Evolutionary conservation across 2,329 filamentous ascomycete genomes (phyloP).

Genomic region (Colletotrichum scovillei): DNA sequence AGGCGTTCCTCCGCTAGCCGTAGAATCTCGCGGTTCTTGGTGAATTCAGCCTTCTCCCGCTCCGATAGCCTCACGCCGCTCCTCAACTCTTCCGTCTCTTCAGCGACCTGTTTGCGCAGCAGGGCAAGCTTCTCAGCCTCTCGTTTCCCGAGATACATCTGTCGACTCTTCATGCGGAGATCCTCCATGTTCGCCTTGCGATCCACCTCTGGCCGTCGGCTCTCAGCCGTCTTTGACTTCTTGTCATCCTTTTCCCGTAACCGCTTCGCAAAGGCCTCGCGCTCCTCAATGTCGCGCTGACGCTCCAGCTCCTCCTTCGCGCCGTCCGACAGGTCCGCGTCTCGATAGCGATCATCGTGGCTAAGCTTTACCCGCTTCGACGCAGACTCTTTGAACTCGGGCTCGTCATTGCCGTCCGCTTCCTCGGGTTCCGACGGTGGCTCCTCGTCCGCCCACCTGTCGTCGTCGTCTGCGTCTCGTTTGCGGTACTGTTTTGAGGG

Average conservation of each 20-base stretch:
- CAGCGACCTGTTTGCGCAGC: conserved; percentile 88
- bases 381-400: conserved; percentile 75
- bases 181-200: conserved; percentile 81
- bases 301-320: conserved; percentile 67
- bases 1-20: conserved; percentile 86
- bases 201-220: conserved; percentile 67
- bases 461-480: conserved; percentile 62
- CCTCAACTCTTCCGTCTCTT: conserved; percentile 84
- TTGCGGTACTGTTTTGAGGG: conserved; percentile 56
- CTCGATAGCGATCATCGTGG: conserved; percentile 59
- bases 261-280: conserved; percentile 83
- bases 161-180: conserved; percentile 83
- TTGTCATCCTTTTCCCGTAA: conserved; percentile 78
- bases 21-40: conserved; percentile 85
- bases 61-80: conserved; percentile 81
- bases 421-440: conserved; percentile 54
- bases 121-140: conserved; percentile 87
- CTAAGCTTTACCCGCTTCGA: conserved; percentile 76
- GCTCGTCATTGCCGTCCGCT: conserved; percentile 56
- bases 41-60: conserved; percentile 87
- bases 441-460: conserved; percentile 86
- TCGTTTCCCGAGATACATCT: conserved; percentile 93
- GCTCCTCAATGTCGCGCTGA: conserved; percentile 77
- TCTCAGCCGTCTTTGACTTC: conserved; percentile 73
- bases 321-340: conserved; percentile 68